Evolutionary conservation across 1,139 yeast species (phyloP), one percentile per base, ranked within the genome.

Genomic region (Candida glucosophila): DNA sequence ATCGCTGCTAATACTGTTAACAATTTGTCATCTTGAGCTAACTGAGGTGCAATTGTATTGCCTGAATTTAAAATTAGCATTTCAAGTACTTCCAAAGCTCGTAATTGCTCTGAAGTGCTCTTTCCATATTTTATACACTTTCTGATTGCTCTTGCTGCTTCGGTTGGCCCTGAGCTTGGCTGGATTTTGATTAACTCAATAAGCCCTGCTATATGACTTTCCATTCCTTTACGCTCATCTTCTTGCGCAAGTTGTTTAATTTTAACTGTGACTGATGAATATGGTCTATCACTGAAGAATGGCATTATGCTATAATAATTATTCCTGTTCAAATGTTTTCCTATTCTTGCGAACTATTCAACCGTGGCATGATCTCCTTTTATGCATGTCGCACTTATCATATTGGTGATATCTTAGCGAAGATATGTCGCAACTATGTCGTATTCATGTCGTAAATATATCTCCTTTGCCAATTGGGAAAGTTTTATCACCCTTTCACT

Each of bases 111-210:
- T 16, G 59, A 59, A 2, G 54, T 47, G 1, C 60, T 41, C 14
- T 47, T 50, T n/a, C 97, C 97, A 47, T 90, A 81, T 55, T 90
- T 90, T 47, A 90, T 60, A 46, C 77, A 75, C 58, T 90, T 90
- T 28, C 98, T 67, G 19, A 90, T 60, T 1, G 95, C 93, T 27
- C 97, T 63, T 1, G 96, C 96, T 2, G 94, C 92, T 50, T 88
- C 97, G 7, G 64, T 56, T 2, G 85, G 73, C 1, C 92, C 67
- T 12, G 47, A 32, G 8, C 41, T 23, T 1, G 55, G 53, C 42
- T 63, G 71, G 21, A 61, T 40, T 30, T 53, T 49, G 32, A 64
- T 62, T 31, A 64, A 45, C 14, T 60, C 55, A 15, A 64, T 39
- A 19, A 64, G 47, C 29, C 59, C 66, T 4, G 57, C 44, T 20